phyloP scores from a whole-genome alignment of 2,329 filamentous ascomycete species.

The Cytospora paraplurivora region DNA sequence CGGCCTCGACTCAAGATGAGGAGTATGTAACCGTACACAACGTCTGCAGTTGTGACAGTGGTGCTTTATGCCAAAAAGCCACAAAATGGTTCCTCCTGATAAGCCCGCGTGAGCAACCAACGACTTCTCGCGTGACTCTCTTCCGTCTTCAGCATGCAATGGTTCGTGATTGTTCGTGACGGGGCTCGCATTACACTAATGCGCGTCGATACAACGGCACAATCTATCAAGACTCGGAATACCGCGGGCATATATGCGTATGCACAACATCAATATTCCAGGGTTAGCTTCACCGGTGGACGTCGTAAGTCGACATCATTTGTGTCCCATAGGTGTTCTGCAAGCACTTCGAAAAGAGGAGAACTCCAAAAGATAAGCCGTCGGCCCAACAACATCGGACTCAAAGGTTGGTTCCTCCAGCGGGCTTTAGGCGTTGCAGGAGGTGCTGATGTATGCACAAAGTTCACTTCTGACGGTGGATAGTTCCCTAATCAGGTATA shows the following conservation, averaged over 20 bases:
- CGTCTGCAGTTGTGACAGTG: background rate
- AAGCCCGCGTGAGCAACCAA: background rate
- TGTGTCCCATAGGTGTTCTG: no score
- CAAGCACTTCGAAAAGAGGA: no score
- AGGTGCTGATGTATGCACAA: no score
- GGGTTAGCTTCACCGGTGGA: no score
- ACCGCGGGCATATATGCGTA: background rate
- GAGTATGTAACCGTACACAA: background rate
- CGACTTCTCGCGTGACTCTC: constrained; percentile 20
- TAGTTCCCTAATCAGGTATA: no score
- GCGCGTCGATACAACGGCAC: background rate
- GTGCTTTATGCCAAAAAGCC: background rate
- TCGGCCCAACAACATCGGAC: no score
- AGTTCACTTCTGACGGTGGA: no score
- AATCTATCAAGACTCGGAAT: background rate
- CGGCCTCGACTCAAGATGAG: background rate
- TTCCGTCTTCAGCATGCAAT: constrained; percentile 12
- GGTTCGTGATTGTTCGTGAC: background rate
- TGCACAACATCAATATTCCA: background rate
- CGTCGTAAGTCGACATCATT: no score
- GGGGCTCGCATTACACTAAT: background rate
- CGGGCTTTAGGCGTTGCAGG: no score
- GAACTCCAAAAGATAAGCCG: no score
- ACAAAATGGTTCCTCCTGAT: background rate
- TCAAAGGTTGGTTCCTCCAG: no score